A percentile compares a stretch with the other conserved stretches of the same genome.
Conservation (phyloP, 495 filamentous ascomycete species). For the Physcia stellaris region DNA sequence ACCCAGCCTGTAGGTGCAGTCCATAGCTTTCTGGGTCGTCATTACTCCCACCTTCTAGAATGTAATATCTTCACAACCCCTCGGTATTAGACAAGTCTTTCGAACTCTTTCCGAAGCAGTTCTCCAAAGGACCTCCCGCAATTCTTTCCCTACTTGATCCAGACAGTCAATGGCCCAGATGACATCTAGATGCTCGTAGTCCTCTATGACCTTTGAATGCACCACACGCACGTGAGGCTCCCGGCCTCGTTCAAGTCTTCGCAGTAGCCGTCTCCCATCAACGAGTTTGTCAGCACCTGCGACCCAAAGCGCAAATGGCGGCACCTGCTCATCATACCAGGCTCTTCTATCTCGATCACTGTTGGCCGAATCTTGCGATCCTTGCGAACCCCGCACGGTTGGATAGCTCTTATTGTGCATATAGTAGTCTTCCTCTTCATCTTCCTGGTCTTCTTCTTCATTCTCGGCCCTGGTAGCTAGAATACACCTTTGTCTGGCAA, state of each 20-base stretch:
- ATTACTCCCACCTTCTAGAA: not conserved
- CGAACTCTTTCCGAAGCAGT: slow-evolving; percentile 42
- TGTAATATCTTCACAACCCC: slow-evolving; percentile 37
- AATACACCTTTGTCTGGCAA: slow-evolving; percentile 85
- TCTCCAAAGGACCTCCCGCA: slow-evolving; percentile 75
- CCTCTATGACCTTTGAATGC: slow-evolving; percentile 70
- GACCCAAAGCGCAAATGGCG: slow-evolving; percentile 85
- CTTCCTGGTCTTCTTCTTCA: slow-evolving; percentile 48
- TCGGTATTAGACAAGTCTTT: slow-evolving; percentile 44
- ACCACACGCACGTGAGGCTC: slow-evolving; percentile 77
- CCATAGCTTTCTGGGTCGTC: not conserved
- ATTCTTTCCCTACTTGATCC: slow-evolving; percentile 70
- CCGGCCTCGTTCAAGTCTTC: slow-evolving; percentile 58
- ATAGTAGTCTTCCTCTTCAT: slow-evolving; percentile 17
- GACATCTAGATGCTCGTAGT: slow-evolving; percentile 92
- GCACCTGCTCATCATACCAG: slow-evolving; percentile 72
- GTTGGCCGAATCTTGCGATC: slow-evolving; percentile 1
- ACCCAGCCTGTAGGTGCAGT: not conserved
- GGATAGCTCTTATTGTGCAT: slow-evolving; percentile 5
- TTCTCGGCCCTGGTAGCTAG: slow-evolving; percentile 61
- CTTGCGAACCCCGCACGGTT: not conserved
- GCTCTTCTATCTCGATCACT: slow-evolving; percentile 33
- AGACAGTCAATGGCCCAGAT: slow-evolving; percentile 89
- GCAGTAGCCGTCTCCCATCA: slow-evolving; percentile 62
- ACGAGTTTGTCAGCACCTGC: slow-evolving; percentile 71